Base-by-base conservation (phyloP, 192 early-diverging fungal genomes). In the Backusella macrospora region DNA sequence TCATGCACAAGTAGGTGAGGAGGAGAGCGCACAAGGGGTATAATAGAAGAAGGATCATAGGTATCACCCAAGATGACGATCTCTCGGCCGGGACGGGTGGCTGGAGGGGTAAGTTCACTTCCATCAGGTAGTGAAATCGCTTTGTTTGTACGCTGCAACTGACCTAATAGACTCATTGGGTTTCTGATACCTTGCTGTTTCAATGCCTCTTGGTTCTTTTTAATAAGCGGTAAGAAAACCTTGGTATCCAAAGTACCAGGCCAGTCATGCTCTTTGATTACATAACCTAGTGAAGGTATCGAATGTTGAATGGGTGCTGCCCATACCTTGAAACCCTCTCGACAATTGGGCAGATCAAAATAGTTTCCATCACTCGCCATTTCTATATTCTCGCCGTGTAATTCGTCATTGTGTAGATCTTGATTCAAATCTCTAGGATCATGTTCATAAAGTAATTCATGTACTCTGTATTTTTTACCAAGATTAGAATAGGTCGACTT, bases 61-160 rank as follows among this genome's bases (percentile, higher is more conserved):
- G 87, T 88, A 55, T 89, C 88, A n/a, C 88, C 88, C 8, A 89
- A 62, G 44, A 89, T 81, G n/a, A 87, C 74, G 12, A 88, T 49
- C 8, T 84, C 67, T 23, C 85, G 39, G 1, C 88, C 88, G 7
- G 62, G 83, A 5, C 73, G 34, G 29, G 77, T n/a, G 7, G 74
- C 68, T 4, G 72, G 69, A 8, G 87, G 79, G 0, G 10, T 6
- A 1, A 88, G 37, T 0, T 62, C 52, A 21, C 74, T 69, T 1
- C 86, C 85, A 68, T 88, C 85, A 1, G 88, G 88, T 38, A 89
- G 52, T 6, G 40, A 39, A 12, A 88, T 52, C 8, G 68, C 29
- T 37, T 85, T 26, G 4, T 78, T 75, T 52, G 59, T 67, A 21
- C 55, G 72, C 71, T 89, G 85, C 37, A 89, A 52, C 48, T 82